A percentile compares a stretch with the other conserved stretches of the same genome.
Conservation (phyloP, 345 rosid genomes). For the Litchi chinensis region DNA sequence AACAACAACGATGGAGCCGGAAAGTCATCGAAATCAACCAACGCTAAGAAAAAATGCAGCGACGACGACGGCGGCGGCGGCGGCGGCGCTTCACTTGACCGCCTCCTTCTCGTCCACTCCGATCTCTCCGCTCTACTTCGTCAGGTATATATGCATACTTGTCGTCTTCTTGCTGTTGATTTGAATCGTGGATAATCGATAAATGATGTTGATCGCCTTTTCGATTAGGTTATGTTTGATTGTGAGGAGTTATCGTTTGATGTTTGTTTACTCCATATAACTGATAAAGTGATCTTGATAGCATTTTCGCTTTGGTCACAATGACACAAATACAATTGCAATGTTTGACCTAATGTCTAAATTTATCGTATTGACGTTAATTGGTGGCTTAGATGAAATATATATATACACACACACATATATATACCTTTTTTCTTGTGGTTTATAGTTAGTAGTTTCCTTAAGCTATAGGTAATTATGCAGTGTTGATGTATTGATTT, state of each 20-base stretch:
- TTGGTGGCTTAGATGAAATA: background rate
- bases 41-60: slow-evolving; percentile 19
- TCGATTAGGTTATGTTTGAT: background rate
- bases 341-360: background rate
- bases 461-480: slow-evolving; percentile 3
- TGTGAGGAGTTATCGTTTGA: background rate
- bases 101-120: slow-evolving; percentile 67
- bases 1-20: slow-evolving; percentile 13
- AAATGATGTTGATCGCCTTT: background rate
- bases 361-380: background rate
- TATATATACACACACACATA: too few species aligned
- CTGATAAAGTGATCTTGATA: too few species aligned
- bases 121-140: slow-evolving; percentile 56
- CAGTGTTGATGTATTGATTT: slow-evolving; percentile 6
- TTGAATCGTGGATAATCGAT: background rate
- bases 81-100: slow-evolving; percentile 48
- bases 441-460: background rate
- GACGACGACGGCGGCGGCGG: slow-evolving; percentile 17
- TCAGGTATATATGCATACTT: slow-evolving; percentile 44
- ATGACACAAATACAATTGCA: background rate
- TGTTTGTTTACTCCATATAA: background rate
- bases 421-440: background rate
- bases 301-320: background rate
- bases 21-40: slow-evolving; percentile 31
- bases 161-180: slow-evolving; percentile 4